phyloP scores from a whole-genome alignment of 495 filamentous ascomycete genomes.

The Hypoxylon cercidicola region DNA sequence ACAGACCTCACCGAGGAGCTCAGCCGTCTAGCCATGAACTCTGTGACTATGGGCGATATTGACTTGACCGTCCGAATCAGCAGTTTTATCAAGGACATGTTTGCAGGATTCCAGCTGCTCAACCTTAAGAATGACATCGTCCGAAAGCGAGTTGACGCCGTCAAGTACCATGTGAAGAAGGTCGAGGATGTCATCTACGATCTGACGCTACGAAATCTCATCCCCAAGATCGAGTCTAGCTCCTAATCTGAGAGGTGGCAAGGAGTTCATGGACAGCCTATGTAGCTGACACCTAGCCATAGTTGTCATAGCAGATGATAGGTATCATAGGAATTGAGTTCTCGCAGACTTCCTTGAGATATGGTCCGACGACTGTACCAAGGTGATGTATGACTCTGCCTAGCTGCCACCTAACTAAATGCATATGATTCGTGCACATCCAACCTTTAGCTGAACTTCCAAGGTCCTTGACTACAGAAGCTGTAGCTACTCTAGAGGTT shows the following conservation, averaged over 20 bases:
- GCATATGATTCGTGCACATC: too few species aligned
- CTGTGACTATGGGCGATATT: constrained; percentile 92
- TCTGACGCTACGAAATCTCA: constrained; percentile 83
- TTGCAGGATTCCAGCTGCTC: constrained; percentile 94
- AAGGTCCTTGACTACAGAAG: too few species aligned
- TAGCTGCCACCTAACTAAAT: too few species aligned
- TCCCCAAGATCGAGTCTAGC: constrained; percentile 58
- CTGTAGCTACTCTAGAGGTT: too few species aligned
- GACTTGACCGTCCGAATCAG: constrained; percentile 84
- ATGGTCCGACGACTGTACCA: background rate
- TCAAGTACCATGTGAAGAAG: constrained; percentile 98
- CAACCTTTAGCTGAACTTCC: too few species aligned
- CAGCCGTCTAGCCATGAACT: constrained; percentile 91
- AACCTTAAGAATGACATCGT: constrained; percentile 96
- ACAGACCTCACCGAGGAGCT: constrained; percentile 91
- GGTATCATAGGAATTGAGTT: background rate
- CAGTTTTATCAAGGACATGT: constrained; percentile 92
- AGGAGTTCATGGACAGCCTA: background rate
- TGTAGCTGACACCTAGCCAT: background rate
- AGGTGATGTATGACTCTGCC: too few species aligned
- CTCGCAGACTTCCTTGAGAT: background rate
- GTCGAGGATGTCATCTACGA: constrained; percentile 99
- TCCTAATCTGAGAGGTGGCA: constrained; percentile 8
- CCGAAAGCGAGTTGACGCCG: constrained; percentile 85
- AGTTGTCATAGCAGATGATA: background rate